Conservation (phyloP, 768 basidiomycete species). For the Collybiopsis luxurians region DNA sequence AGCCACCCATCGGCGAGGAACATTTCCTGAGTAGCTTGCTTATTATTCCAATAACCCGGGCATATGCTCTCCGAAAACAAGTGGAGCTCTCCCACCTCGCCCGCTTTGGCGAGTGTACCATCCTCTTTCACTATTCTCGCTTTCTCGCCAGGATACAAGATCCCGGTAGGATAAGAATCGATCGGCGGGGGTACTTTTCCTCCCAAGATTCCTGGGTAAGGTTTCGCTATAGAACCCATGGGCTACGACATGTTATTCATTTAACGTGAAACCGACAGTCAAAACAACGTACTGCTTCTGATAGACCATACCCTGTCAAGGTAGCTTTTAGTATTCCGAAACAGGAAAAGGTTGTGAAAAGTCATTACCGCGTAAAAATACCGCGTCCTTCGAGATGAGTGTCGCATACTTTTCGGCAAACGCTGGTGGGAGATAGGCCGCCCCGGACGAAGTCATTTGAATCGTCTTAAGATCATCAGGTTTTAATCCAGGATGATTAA, state of each 20-base stretch:
- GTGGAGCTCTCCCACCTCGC: conserved; percentile 68
- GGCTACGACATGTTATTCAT: too few relatives aligned
- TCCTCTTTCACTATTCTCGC: conserved; percentile 58
- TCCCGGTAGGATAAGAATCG: conserved; percentile 46
- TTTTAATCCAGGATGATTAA: conserved; percentile 48
- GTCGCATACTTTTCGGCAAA: conserved; percentile 40
- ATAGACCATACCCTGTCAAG: conserved; percentile 64
- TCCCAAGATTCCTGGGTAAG: conserved; percentile 42
- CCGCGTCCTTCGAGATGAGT: conserved; percentile 30
- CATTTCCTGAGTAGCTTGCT: conserved; percentile 60
- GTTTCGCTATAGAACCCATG: conserved; percentile 28
- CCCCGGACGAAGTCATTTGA: conserved; percentile 44
- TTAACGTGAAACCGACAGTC: too few relatives aligned
- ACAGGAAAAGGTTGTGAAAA: too few relatives aligned
- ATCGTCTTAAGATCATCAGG: conserved; percentile 55
- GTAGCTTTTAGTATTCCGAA: too few relatives aligned
- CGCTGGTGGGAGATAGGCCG: conserved; percentile 63
- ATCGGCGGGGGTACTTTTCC: conserved; percentile 33
- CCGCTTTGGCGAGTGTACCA: conserved; percentile 46
- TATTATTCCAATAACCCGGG: conserved; percentile 72
- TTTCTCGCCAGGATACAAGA: conserved; percentile 62
- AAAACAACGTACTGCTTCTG: conserved; percentile 48
- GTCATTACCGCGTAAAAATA: conserved; percentile 48
- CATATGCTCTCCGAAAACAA: conserved; percentile 53
- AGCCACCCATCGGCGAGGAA: conserved; percentile 70